Conservation (phyloP, 2,329 filamentous ascomycete genomes). For the Penicillium psychrosexuale region DNA sequence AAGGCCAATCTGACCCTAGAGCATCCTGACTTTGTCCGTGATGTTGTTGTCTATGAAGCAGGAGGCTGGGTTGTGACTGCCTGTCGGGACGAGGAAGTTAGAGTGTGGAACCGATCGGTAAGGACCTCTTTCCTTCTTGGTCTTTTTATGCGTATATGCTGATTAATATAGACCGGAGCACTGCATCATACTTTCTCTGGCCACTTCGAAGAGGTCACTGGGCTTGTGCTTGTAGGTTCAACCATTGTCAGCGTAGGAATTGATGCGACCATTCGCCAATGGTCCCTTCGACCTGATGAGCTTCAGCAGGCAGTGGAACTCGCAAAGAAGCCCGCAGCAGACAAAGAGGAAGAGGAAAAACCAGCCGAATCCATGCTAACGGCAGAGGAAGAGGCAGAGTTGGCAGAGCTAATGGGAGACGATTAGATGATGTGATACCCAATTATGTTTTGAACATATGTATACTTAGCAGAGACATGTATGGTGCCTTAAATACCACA, state of each 20-base stretch:
- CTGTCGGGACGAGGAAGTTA: slow-evolving; percentile 85
- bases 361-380: slow-evolving; percentile 61
- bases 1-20: slow-evolving; percentile 66
- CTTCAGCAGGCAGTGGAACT: slow-evolving; percentile 57
- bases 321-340: slow-evolving; percentile 42
- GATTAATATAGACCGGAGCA: slow-evolving; percentile 59
- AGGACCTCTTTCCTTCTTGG: slow-evolving; percentile 14
- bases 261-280: slow-evolving; percentile 81
- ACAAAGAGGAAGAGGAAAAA: slow-evolving; percentile 46
- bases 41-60: slow-evolving; percentile 66
- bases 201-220: slow-evolving; percentile 92
- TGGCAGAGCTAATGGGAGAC: slow-evolving; percentile 86
- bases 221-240: slow-evolving; percentile 61
- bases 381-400: slow-evolving; percentile 85
- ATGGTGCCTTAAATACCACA: background rate
- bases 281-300: slow-evolving; percentile 66
- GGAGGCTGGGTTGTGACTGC: slow-evolving; percentile 80
- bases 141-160: slow-evolving; percentile 4
- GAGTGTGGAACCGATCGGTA: slow-evolving; percentile 73
- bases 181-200: slow-evolving; percentile 72
- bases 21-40: slow-evolving; percentile 88
- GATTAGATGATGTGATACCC: slow-evolving; percentile 35
- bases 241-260: slow-evolving; percentile 77
- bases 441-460: slow-evolving; percentile 4
- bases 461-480: background rate